phyloP scores from a whole-genome alignment of 2,329 filamentous ascomycete genomes.

The Malbranchea zuffiana region DNA sequence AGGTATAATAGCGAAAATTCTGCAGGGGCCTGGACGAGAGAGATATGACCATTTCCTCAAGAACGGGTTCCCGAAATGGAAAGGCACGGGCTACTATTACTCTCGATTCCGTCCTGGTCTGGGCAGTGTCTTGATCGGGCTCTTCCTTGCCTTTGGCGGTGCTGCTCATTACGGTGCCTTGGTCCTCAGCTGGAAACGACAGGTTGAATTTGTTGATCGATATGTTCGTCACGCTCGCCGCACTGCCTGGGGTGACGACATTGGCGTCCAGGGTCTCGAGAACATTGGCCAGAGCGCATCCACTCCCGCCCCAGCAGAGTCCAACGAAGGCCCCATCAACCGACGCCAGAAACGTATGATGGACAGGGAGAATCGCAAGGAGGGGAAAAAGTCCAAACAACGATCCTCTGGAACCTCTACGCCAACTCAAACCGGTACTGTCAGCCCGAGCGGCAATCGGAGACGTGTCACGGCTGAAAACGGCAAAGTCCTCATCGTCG shows the following conservation, averaged over 20 bases:
- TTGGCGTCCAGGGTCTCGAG: constrained; percentile 51
- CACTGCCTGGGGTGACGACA: constrained; percentile 79
- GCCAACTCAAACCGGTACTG: constrained; percentile 45
- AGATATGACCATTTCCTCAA: constrained; percentile 89
- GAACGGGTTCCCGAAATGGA: constrained; percentile 93
- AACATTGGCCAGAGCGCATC: constrained; percentile 21
- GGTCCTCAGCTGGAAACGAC: constrained; percentile 77
- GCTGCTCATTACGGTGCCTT: constrained; percentile 77
- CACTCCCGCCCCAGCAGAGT: constrained; percentile 35
- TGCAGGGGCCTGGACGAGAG: constrained; percentile 67
- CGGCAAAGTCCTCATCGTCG: constrained; percentile 86
- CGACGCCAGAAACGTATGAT: constrained; percentile 78
- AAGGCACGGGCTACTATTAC: constrained; percentile 98
- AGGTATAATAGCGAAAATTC: constrained; percentile 72
- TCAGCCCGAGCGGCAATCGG: constrained; percentile 52
- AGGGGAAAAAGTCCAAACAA: constrained; percentile 42
- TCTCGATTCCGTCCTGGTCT: constrained; percentile 82
- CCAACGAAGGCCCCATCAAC: constrained; percentile 47
- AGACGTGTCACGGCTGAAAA: constrained; percentile 89
- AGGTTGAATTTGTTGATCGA: constrained; percentile 79
- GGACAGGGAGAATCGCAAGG: constrained; percentile 66
- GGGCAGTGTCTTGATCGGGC: constrained; percentile 67
- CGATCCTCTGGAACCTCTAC: constrained; percentile 40
- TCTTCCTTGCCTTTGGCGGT: constrained; percentile 75
- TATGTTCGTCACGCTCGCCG: constrained; percentile 84